Evolutionary conservation across 202 grass and related monocot genomes (phyloP).

Genomic region (Zizania palustris): DNA sequence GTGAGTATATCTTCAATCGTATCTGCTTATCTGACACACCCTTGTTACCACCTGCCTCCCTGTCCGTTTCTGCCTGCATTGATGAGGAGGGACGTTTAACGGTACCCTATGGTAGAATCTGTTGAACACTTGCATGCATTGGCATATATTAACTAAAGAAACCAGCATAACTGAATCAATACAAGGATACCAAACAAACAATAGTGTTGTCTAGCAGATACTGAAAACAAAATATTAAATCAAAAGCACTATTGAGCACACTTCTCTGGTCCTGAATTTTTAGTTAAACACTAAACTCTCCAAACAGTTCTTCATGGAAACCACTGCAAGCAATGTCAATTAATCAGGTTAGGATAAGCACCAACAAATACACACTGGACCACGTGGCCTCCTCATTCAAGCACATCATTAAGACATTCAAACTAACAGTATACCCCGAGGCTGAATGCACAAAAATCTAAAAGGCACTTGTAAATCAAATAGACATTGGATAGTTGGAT

Average conservation of each 20-base stretch:
- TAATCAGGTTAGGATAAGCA: background rate
- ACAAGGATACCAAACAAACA: conserved; percentile 13
- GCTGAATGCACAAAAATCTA: background rate
- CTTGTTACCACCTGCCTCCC: conserved; percentile 90
- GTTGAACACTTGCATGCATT: background rate
- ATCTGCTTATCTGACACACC: conserved; percentile 97
- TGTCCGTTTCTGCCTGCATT: conserved; percentile 87
- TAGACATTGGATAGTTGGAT: background rate
- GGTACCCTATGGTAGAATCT: background rate
- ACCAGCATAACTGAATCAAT: conserved; percentile 5
- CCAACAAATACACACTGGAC: background rate
- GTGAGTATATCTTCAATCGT: conserved; percentile 93
- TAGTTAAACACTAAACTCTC: background rate
- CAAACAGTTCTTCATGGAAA: background rate
- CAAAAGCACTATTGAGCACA: conserved; percentile 5
- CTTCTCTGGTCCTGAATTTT: background rate
- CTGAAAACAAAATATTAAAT: conserved; percentile 2
- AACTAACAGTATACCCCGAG: background rate
- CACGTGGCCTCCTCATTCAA: background rate
- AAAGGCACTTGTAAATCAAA: background rate
- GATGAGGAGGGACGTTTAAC: conserved; percentile 4
- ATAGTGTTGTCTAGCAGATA: background rate
- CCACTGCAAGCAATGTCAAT: background rate
- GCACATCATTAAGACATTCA: background rate
- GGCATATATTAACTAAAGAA: background rate